Percentiles rank a stretch among this genome's conserved stretches.
Evolutionary conservation across 75 land plant species (phyloP).

Genomic region (Pinus albicaulis): DNA sequence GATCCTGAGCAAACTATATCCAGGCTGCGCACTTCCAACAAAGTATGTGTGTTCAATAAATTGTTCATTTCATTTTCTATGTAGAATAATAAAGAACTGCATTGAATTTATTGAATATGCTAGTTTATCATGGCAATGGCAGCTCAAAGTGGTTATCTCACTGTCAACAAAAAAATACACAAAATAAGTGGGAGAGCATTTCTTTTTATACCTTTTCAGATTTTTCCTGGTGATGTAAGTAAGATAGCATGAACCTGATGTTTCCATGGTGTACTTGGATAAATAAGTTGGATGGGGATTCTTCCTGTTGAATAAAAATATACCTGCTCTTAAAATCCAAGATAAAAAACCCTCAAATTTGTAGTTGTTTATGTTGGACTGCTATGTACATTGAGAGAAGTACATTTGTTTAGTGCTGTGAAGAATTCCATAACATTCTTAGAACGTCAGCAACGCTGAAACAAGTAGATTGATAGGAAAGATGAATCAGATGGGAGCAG

Average conservation of each 20-base stretch:
- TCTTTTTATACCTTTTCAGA: background rate
- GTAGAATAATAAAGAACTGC: background rate
- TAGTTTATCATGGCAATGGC: background rate
- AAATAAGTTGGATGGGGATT: background rate
- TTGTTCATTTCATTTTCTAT: background rate
- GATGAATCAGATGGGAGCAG: too few species aligned
- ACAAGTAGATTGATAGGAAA: too few species aligned
- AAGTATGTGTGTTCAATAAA: slow-evolving; percentile 1
- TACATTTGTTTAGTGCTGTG: too few species aligned
- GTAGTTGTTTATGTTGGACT: too few species aligned
- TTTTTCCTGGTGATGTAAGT: background rate
- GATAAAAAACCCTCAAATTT: background rate
- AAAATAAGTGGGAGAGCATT: background rate
- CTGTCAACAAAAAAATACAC: background rate
- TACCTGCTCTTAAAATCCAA: background rate
- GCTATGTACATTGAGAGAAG: too few species aligned
- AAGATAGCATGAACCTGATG: background rate
- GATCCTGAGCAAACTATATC: slow-evolving; percentile 1
- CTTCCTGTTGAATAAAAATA: background rate
- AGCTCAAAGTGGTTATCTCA: background rate
- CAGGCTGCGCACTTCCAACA: slow-evolving; percentile 4
- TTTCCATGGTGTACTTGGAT: background rate
- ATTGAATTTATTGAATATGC: background rate
- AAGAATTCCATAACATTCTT: too few species aligned
- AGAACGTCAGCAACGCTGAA: too few species aligned